Evolutionary conservation across 805 yeast genomes (phyloP), one percentile per base, ranked within the genome.

Genomic region (Candida stauntonica): DNA sequence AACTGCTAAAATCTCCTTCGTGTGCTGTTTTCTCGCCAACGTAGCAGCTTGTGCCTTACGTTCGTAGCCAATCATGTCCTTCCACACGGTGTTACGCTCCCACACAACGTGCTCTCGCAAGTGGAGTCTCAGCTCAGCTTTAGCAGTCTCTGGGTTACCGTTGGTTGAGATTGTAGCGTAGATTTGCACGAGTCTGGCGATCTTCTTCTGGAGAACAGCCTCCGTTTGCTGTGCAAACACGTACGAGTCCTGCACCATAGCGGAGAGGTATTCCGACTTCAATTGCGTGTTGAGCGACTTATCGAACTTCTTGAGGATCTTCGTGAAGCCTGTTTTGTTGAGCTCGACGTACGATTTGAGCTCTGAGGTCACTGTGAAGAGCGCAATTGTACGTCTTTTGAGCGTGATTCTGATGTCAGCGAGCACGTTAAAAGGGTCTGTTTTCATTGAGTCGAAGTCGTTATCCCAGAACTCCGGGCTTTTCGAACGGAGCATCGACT

Each of bases 41-140:
- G 62, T 65, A 46, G 89, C 88, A 16, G 86, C 87, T 52, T 88
- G 91, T 1, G 89, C 69, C 52, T 85, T 85, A 50, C 96, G 74
- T 58, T 89, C 96, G 51, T 89, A 63, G 17, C 93, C 91, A 57
- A 91, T 82, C 82, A 91, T 81, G 61, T 91, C 97, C 57, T 93
- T 81, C 99, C 99, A 91, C 20, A 91, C 97, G 0, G 97, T 91
- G 59, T 88, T 88, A 60, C 99, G 75, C 63, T 91, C 98, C 94
- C 96, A 91, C 15, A 89, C 96, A 26, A 91, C 85, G 60, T 91
- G 95, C 53, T 91, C 99, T 47, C 97, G 72, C 47, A 91, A 63
- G 64, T 77, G 73, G 42, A 75, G 54, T 38, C 71, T 63, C 30
- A 79, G 61, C 60, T 70, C 77, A 29, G 57, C 52, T 37, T 64